These are phyloP conservation scores for Grosmannia huntii DNA, from an alignment of 2,329 filamentous ascomycete species.

Conservation along the genomic window DNA sequence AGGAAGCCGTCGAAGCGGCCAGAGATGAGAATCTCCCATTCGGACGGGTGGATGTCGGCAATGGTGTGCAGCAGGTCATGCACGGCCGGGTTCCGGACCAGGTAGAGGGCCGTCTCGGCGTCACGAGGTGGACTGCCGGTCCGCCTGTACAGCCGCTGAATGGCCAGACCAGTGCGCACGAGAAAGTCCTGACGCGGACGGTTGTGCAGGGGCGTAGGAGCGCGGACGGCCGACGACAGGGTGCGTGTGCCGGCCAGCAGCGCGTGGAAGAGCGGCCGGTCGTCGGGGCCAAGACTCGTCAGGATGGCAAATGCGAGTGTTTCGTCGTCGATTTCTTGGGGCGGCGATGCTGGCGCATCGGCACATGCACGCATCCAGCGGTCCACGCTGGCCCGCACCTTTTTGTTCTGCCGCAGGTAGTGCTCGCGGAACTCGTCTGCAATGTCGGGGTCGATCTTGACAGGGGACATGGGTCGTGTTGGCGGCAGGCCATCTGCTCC, in stretches of 20 bases:
- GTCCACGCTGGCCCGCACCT: slow-evolving; percentile 83
- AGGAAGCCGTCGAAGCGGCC: slow-evolving; percentile 93
- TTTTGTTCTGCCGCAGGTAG: slow-evolving; percentile 82
- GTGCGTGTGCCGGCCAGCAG: slow-evolving; percentile 52
- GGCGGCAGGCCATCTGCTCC: slow-evolving; percentile 42
- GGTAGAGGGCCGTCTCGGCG: slow-evolving; percentile 72
- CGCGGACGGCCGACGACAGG: slow-evolving; percentile 42
- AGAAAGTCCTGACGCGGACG: slow-evolving; percentile 60
- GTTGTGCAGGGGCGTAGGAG: slow-evolving; percentile 56
- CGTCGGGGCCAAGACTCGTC: slow-evolving; percentile 65
- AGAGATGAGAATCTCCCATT: slow-evolving; percentile 92
- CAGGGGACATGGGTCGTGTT: slow-evolving; percentile 43
- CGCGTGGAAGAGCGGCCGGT: slow-evolving; percentile 72
- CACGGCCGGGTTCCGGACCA: slow-evolving; percentile 68
- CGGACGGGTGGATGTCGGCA: slow-evolving; percentile 75
- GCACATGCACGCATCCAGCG: slow-evolving; percentile 77
- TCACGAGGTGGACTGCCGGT: slow-evolving; percentile 56
- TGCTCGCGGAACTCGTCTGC: slow-evolving; percentile 88
- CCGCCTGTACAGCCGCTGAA: slow-evolving; percentile 78
- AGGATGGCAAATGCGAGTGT: slow-evolving; percentile 88
- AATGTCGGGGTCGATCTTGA: slow-evolving; percentile 83
- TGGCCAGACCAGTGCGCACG: slow-evolving; percentile 59
- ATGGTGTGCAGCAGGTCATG: slow-evolving; percentile 82
- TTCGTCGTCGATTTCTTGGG: slow-evolving; percentile 86
- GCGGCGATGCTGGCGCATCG: slow-evolving; percentile 59